Base-by-base conservation (phyloP, 768 basidiomycete genomes). In the Boletales sp. region DNA sequence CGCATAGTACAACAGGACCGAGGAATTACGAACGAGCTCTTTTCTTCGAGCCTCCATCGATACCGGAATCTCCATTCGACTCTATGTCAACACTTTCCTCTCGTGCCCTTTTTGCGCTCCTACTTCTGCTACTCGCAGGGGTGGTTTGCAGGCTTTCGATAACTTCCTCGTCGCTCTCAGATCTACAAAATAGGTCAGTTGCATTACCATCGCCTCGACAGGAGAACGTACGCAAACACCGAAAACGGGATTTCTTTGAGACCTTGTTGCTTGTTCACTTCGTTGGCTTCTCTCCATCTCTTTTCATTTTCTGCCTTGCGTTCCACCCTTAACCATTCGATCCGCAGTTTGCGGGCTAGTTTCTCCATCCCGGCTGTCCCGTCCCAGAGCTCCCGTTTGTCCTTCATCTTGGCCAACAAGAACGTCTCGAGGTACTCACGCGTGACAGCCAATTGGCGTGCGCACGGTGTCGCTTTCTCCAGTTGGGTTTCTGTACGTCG, bases 301-400 rank as follows among this genome's bases (percentile, higher is more conserved):
- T 48, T 56, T 35, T 59, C 48, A n/a, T 39, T 50, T 17, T 44
- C 54, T 18, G 49, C 50, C 38, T 46, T 62, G 49, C 66, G 58
- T 48, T 54, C 54, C 12, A 49, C 48, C 5, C 60, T 53, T 30
- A 68, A 15, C 60, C 63, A 66, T 33, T 46, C 59, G 50, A 64
- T 57, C 40, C 66, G 48, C 4, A 51, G 10, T 39, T 67, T 68
- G 37, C 64, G 52, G 4, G 48, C 35, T 15, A 41, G 18, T 39
- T 61, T 66, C 15, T 46, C 38, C 62, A 70, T 54, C 42, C 4
- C 55, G 0, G 51, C 64, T 8, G 64, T 66, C n/a, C 68, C 66
- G 31, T 68, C 68, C 59, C 60, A 70, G 4, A 66, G 48, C n/a
- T 68, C 66, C 5, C 44, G 50, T 40, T 58, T 68, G n/a, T 55